A percentile compares a stretch with the other conserved stretches of the same genome.
Evolutionary conservation across 345 rosid species (phyloP).

Genomic region (Populus davidiana): DNA sequence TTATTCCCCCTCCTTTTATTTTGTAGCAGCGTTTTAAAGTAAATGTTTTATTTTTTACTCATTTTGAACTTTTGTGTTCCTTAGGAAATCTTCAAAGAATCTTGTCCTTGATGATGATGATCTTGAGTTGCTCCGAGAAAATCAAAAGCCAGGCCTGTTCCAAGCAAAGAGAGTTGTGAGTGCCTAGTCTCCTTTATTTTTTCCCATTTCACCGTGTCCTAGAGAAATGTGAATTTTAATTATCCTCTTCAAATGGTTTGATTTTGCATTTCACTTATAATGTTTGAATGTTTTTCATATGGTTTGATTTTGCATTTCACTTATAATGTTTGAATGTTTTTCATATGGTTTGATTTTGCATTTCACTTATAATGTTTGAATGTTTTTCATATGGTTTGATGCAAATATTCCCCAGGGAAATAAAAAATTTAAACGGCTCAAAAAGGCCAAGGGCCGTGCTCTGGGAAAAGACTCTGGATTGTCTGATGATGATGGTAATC

Average conservation of each 20-base stretch:
- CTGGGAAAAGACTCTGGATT: background rate
- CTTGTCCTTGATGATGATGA: constrained; percentile 17
- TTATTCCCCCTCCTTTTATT: background rate
- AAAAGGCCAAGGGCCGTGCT: background rate
- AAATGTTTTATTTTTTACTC: background rate
- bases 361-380: background rate
- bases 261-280: background rate
- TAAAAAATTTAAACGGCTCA: constrained; percentile 8
- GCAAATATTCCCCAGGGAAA: background rate
- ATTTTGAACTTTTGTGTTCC: background rate
- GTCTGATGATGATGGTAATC: background rate
- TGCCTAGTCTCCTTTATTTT: background rate
- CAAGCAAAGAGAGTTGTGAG: constrained; percentile 4
- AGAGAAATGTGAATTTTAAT: background rate
- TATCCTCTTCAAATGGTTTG: background rate
- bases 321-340: background rate
- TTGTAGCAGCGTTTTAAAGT: background rate
- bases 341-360: background rate
- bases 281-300: background rate
- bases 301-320: background rate
- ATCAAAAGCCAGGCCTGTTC: background rate
- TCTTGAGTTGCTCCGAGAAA: constrained; percentile 12
- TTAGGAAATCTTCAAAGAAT: constrained; percentile 4
- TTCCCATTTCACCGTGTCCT: too few relatives aligned
- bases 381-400: background rate